Base-by-base conservation (phyloP, 495 filamentous ascomycete genomes). In the Oidiodendron maius region DNA sequence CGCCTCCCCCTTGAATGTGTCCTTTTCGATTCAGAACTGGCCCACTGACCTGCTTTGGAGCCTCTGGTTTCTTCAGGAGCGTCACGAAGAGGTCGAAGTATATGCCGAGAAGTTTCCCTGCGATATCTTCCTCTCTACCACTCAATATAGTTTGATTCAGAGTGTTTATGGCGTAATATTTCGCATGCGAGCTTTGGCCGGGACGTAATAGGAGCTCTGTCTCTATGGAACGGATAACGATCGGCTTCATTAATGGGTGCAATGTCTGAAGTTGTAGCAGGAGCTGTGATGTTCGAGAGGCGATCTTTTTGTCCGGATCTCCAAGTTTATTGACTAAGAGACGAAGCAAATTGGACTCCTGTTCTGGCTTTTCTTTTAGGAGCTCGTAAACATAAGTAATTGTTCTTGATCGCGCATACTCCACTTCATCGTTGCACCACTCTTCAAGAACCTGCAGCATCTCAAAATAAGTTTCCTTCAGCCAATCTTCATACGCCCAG, bases 111-210 rank as follows among this genome's bases (percentile, higher is more conserved):
- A 98, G 68, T 42, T 84, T 83, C 57, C 83, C 78, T 1, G 89
- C 91, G n/a, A 94, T 77, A 24, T 80, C 71, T 23, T 89, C 82
- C 56, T 97, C 91, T 59, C 81, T 91, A 32, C 68, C 71, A 57
- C 86, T 91, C 42, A 97, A 61, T 28, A 96, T 85, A 3, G 93
- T 98, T 67, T 98, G 93, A 65, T 98, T 98, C 32, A 98, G 66
- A 2, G 93, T 96, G 59, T 96, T 97, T 61, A 91, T 82, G 21
- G 91, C 91, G 58, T 95, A 96, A 65, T 98, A 98, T 60, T 86
- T 91, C 20, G 94, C 87, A 50, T 95, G 87, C 18, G 81, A 65
- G 59, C 76, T 90, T 60, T 97, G 93, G 5, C 88, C 86, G 0
- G 91, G 85, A 10, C 87, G 79, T 59, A 95, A 87, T 9, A 98